These are phyloP conservation scores for Pyrus bretschneideri DNA, from an alignment of 306 rosid genomes.

Conservation along the genomic window DNA sequence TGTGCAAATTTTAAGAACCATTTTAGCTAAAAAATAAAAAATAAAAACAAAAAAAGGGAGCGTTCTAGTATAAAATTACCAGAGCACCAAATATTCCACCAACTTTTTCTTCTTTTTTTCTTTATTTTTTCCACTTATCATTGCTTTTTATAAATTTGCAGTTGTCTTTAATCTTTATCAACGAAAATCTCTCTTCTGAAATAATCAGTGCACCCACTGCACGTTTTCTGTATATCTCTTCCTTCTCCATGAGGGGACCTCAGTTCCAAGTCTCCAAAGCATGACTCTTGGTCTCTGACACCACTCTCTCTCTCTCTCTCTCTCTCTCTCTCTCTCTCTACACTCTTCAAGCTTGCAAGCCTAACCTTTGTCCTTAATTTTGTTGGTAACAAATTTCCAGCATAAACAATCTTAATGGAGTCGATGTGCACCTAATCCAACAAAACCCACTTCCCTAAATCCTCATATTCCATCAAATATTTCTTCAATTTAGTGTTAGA, in stretches of 20 bases:
- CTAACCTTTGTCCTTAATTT: neutral
- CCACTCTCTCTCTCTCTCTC: slow-evolving; percentile 1
- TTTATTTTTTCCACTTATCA: neutral
- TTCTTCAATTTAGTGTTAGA: neutral
- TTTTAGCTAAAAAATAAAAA: no score
- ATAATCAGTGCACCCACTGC: slow-evolving; percentile 41
- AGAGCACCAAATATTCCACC: slow-evolving; percentile 23
- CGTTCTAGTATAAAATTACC: neutral
- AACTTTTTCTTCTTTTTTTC: neutral
- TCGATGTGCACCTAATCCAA: slow-evolving; percentile 49
- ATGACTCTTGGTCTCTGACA: slow-evolving; percentile 26
- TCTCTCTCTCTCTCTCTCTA: slow-evolving; percentile 3
- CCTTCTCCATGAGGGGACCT: slow-evolving; percentile 24
- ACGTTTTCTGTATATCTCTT: slow-evolving; percentile 35
- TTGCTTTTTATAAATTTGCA: neutral
- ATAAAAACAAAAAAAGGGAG: neutral
- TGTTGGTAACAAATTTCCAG: neutral
- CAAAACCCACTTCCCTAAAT: slow-evolving; percentile 29
- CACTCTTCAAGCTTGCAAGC: neutral
- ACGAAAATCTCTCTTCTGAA: slow-evolving; percentile 26
- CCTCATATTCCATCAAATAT: slow-evolving; percentile 5
- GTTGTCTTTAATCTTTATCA: slow-evolving; percentile 19
- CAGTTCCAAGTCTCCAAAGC: slow-evolving; percentile 27
- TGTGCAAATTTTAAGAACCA: rapidly evolving
- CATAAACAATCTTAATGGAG: slow-evolving; percentile 31